phyloP scores from a whole-genome alignment of 148 eudicot species.

The Dianthus caryophyllus region DNA sequence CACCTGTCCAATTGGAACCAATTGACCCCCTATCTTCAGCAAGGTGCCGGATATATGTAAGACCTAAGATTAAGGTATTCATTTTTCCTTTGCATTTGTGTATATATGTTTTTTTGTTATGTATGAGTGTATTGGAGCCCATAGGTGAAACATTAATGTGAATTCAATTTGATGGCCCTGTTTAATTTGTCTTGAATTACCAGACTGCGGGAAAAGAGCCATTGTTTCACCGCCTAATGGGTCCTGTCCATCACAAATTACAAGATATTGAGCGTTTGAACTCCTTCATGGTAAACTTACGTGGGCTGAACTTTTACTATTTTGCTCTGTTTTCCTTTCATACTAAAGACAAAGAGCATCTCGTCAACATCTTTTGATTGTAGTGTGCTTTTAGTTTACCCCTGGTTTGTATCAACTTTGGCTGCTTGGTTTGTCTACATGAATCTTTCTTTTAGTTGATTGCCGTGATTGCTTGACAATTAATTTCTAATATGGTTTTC shows the following conservation, averaged over 20 bases:
- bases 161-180: background rate
- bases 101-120: background rate
- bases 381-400: background rate
- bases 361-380: too few relatives aligned
- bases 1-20: constrained; percentile 28
- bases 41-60: constrained; percentile 64
- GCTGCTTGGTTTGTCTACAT: background rate
- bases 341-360: too few relatives aligned
- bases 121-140: background rate
- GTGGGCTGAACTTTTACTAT: constrained; percentile 1
- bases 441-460: background rate
- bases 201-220: constrained; percentile 49
- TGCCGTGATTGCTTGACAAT: constrained; percentile 6
- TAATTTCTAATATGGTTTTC: constrained; percentile 10
- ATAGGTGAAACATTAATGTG: background rate
- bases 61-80: constrained; percentile 51
- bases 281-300: constrained; percentile 40
- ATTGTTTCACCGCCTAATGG: constrained; percentile 69
- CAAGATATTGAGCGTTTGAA: constrained; percentile 56
- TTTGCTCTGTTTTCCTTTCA: background rate
- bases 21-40: constrained; percentile 60
- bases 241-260: constrained; percentile 60
- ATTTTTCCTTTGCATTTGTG: background rate
- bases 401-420: background rate
- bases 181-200: constrained; percentile 15